phyloP scores from a whole-genome alignment of 2,329 filamentous ascomycete species.

The Clonostachys sp. region DNA sequence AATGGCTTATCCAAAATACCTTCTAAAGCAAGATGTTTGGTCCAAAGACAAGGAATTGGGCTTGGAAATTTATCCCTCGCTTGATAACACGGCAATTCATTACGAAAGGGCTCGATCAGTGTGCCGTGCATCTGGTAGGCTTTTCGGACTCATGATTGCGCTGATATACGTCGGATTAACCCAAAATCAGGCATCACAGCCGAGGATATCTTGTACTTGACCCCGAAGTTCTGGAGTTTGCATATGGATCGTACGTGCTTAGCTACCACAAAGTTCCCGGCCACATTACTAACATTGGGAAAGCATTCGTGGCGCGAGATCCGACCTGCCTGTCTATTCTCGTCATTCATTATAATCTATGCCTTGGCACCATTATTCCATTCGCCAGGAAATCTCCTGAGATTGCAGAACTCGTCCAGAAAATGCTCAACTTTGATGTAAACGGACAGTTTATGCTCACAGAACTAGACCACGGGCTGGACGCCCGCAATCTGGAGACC shows the following conservation, averaged over 20 bases:
- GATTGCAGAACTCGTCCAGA: slow-evolving; percentile 7
- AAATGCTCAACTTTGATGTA: slow-evolving; percentile 11
- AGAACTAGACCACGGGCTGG: slow-evolving; percentile 30
- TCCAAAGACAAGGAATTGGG: too few species aligned
- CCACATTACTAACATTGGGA: not conserved
- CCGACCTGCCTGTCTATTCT: slow-evolving; percentile 10
- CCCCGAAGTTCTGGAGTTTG: slow-evolving; percentile 15
- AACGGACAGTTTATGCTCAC: slow-evolving; percentile 29
- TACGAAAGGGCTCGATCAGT: too few species aligned
- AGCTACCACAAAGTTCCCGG: not conserved
- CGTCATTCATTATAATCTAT: slow-evolving; percentile 23
- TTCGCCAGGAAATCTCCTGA: slow-evolving; percentile 4
- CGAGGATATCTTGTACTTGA: slow-evolving; percentile 11
- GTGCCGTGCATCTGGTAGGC: too few species aligned
- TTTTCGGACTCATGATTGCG: too few species aligned
- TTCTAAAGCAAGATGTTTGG: too few species aligned
- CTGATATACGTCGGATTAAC: not conserved
- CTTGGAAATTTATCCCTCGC: too few species aligned
- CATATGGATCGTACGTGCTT: slow-evolving; percentile 11
- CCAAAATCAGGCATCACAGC: slow-evolving; percentile 1
- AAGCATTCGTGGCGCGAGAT: slow-evolving; percentile 8
- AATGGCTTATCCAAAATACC: too few species aligned
- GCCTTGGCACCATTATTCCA: slow-evolving; percentile 15
- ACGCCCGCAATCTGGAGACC: slow-evolving; percentile 29
- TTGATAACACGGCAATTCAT: too few species aligned